phyloP scores from a whole-genome alignment of 2,329 filamentous ascomycete species.

The Alternaria gaisen region DNA sequence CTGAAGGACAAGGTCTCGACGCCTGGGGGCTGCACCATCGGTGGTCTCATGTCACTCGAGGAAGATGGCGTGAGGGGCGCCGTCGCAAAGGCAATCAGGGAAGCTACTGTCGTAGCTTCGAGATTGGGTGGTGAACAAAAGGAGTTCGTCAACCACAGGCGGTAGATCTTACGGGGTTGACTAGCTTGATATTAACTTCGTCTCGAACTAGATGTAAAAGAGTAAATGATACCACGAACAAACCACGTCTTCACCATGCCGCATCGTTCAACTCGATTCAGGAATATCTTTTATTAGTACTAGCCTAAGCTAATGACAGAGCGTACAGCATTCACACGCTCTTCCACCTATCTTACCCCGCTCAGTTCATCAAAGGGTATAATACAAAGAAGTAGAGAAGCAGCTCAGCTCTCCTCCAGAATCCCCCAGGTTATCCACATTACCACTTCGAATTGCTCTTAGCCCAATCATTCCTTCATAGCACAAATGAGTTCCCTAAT shows the following conservation, averaged over 20 bases:
- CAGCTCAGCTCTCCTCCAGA: background rate
- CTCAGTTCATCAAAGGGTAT: constrained; percentile 20
- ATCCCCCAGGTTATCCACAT: constrained; percentile 3
- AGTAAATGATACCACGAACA: constrained; percentile 18
- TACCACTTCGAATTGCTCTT: background rate
- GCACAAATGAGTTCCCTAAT: background rate
- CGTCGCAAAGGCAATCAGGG: constrained; percentile 72
- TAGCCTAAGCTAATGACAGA: constrained; percentile 12
- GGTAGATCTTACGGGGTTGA: constrained; percentile 22
- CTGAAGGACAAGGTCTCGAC: constrained; percentile 80
- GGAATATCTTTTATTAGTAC: constrained; percentile 3
- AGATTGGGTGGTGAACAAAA: constrained; percentile 66
- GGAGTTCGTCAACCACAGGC: constrained; percentile 56
- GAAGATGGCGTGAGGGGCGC: constrained; percentile 74
- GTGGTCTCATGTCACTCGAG: constrained; percentile 76
- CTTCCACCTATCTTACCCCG: background rate
- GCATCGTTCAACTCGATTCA: background rate
- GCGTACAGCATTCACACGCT: background rate
- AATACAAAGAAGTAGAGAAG: constrained; percentile 27
- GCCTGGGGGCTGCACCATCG: constrained; percentile 80
- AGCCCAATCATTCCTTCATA: background rate
- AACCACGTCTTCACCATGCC: background rate
- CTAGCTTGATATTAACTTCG: background rate
- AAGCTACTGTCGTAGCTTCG: constrained; percentile 74
- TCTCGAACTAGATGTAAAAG: background rate